Percentiles rank a stretch among this genome's conserved stretches.
These are phyloP conservation scores for Penicillium lagena DNA, from an alignment of 495 filamentous ascomycete species.

Conservation along the genomic window DNA sequence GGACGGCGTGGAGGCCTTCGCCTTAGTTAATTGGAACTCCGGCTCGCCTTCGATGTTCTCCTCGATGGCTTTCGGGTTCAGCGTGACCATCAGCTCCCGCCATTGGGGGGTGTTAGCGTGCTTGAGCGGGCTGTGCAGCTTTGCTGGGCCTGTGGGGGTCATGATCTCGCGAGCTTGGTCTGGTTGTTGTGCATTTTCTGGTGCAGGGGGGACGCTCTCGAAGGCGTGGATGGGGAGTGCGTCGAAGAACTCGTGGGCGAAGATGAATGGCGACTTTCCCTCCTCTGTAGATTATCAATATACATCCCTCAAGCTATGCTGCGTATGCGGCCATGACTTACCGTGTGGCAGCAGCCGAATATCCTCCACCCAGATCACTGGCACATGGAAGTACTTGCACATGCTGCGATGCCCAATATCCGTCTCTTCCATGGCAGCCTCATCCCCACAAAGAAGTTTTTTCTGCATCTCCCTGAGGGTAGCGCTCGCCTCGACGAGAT, in stretches of 20 bases:
- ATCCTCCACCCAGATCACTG: constrained; percentile 87
- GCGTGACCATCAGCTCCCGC: constrained; percentile 80
- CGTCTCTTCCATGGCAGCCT: constrained; percentile 58
- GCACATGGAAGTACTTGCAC: constrained; percentile 66
- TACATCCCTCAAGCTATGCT: too few species aligned
- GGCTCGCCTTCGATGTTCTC: constrained; percentile 41
- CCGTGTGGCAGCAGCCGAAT: constrained; percentile 73
- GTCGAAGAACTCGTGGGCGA: constrained; percentile 98
- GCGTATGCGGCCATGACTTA: constrained; percentile 15
- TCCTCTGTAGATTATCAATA: constrained; percentile 16
- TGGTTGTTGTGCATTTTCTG: constrained; percentile 20
- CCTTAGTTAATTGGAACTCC: constrained; percentile 79
- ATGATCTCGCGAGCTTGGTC: constrained; percentile 32
- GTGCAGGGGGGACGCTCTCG: constrained; percentile 54
- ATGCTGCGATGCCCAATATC: constrained; percentile 69
- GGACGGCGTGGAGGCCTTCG: constrained; percentile 69
- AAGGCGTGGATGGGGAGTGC: constrained; percentile 98
- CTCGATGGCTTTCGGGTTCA: constrained; percentile 49
- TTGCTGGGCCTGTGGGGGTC: constrained; percentile 38
- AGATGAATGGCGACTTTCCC: constrained; percentile 78
- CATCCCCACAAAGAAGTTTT: constrained; percentile 72
- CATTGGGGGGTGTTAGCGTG: constrained; percentile 58
- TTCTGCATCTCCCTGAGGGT: constrained; percentile 71
- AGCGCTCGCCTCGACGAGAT: constrained; percentile 84
- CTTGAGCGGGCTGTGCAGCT: constrained; percentile 36